Evolutionary conservation across 768 basidiomycete genomes (phyloP).

Genomic region (Stropharia rugosoannulata): DNA sequence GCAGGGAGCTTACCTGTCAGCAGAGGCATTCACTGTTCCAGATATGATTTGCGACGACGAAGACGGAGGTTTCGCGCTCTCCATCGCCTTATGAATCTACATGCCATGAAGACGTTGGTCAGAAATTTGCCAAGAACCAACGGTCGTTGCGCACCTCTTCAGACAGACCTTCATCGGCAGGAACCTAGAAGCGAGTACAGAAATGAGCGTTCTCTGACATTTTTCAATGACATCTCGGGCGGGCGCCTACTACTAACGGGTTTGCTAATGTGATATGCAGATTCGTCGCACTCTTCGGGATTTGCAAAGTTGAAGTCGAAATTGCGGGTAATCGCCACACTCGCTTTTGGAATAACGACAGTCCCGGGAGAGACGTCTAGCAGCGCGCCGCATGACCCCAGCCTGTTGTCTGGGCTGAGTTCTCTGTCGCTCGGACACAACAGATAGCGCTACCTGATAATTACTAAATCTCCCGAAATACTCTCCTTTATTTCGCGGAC

Average conservation of each 20-base stretch:
- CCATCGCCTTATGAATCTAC: conserved; percentile 48
- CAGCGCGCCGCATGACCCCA: conserved; percentile 82
- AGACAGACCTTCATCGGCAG: conserved; percentile 57
- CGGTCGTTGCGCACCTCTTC: conserved; percentile 38
- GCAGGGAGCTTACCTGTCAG: conserved; percentile 57
- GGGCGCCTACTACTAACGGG: conserved; percentile 45
- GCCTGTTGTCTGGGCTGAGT: conserved; percentile 34
- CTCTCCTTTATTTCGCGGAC: conserved; percentile 79
- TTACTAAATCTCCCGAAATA: conserved; percentile 56
- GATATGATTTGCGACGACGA: conserved; percentile 37
- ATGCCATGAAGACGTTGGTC: not conserved
- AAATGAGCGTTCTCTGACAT: conserved; percentile 7
- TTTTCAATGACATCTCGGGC: conserved; percentile 1
- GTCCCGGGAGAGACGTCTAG: conserved; percentile 71
- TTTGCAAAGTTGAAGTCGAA: conserved; percentile 73
- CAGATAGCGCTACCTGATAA: conserved; percentile 39
- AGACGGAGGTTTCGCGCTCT: conserved; percentile 40
- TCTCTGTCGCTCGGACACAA: not conserved
- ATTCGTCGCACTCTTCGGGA: conserved; percentile 37
- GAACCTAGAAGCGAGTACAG: conserved; percentile 37
- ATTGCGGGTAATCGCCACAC: conserved; percentile 70
- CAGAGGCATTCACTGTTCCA: conserved; percentile 69
- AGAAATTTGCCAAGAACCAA: not conserved
- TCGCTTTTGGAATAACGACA: conserved; percentile 67
- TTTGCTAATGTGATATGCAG: conserved; percentile 68